Percentiles rank a stretch among this genome's conserved stretches.
These are phyloP conservation scores for Seminavis robusta DNA, from an alignment of 108 stramenopile genomes.

Conservation along the genomic window DNA sequence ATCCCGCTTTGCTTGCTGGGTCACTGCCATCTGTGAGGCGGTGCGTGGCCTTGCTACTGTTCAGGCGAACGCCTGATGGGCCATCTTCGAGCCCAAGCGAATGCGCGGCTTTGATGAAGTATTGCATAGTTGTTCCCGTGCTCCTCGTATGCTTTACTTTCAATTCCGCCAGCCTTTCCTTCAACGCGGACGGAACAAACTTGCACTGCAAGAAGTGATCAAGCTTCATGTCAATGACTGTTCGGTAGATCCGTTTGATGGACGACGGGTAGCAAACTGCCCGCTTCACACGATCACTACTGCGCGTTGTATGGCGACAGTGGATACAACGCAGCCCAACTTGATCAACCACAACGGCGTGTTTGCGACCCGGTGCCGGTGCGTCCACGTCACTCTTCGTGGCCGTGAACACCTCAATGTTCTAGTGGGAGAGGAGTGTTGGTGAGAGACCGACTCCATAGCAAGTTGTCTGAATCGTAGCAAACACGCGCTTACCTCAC, in stretches of 20 bases:
- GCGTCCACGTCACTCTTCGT: constrained; percentile 78
- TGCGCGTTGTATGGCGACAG: constrained; percentile 62
- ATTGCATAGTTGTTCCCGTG: constrained; percentile 89
- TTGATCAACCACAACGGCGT: constrained; percentile 78
- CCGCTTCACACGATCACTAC: constrained; percentile 80
- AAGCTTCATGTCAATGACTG: constrained; percentile 92
- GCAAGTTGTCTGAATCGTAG: neutral
- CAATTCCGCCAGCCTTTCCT: constrained; percentile 61
- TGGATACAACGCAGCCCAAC: constrained; percentile 88
- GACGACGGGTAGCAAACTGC: constrained; percentile 89
- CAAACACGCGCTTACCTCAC: constrained; percentile 44
- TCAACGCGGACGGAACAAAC: constrained; percentile 69
- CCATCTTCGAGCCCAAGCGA: constrained; percentile 80
- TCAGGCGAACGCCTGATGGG: constrained; percentile 56
- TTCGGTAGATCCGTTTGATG: constrained; percentile 77
- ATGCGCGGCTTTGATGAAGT: constrained; percentile 77
- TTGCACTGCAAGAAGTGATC: constrained; percentile 84
- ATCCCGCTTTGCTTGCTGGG: constrained; percentile 1
- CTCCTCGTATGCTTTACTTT: constrained; percentile 68
- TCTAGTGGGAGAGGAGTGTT: neutral
- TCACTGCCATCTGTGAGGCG: neutral
- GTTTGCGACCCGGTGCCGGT: constrained; percentile 86
- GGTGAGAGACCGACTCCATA: neutral
- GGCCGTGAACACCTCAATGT: constrained; percentile 87
- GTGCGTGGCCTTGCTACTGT: neutral